These are phyloP conservation scores for Yamadazyma songkhlaensis DNA, from an alignment of 1,139 yeast genomes.

Conservation along the genomic window DNA sequence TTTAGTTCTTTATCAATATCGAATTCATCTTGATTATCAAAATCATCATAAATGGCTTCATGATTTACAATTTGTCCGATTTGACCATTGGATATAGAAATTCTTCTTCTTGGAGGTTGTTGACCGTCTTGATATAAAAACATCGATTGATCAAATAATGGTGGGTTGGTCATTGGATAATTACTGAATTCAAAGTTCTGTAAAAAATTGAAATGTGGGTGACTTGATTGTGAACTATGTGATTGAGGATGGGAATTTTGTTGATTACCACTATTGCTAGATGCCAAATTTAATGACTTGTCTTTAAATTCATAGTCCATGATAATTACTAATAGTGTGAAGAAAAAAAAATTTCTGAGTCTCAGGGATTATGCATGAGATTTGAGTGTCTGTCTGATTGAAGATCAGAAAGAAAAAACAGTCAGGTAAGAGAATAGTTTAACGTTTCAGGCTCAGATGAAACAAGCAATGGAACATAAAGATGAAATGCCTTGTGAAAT, in stretches of 20 bases:
- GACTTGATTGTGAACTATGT: neutral
- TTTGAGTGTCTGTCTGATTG: neutral
- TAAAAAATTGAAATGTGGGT: neutral
- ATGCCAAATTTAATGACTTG: too few species aligned
- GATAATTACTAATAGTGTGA: too few species aligned
- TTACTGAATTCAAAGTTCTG: constrained; percentile 24
- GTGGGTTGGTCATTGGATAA: constrained; percentile 66
- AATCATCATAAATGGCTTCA: constrained; percentile 38
- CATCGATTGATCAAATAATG: constrained; percentile 56
- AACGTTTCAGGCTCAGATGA: too few species aligned
- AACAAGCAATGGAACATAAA: too few species aligned
- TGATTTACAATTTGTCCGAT: constrained; percentile 63
- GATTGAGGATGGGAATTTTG: too few species aligned
- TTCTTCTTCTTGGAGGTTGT: constrained; percentile 52
- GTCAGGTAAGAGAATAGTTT: neutral
- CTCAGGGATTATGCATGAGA: constrained; percentile 1
- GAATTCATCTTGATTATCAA: constrained; percentile 9
- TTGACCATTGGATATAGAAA: constrained; percentile 78
- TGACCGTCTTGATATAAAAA: constrained; percentile 40
- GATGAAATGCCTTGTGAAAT: too few species aligned
- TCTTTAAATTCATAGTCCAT: too few species aligned
- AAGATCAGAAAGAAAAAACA: neutral
- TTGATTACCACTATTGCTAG: too few species aligned
- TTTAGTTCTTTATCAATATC: constrained; percentile 5
- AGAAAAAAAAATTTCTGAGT: neutral